Evolutionary conservation across 1,284 basidiomycete genomes (phyloP), one percentile per base, ranked within the genome.

Genomic region (Phellinidium pouzarii): DNA sequence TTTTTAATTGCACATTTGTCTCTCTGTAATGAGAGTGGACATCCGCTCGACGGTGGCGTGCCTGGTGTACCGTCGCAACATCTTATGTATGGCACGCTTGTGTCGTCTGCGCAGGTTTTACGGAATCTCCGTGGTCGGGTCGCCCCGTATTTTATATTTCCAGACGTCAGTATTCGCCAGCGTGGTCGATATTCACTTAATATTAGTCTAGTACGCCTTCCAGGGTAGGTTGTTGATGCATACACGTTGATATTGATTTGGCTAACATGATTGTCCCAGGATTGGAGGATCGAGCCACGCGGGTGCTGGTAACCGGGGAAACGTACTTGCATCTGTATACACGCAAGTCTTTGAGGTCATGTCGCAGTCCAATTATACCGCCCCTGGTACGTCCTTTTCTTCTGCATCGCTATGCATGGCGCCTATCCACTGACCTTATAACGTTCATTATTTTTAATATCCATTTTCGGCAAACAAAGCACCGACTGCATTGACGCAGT

Each of bases 131-230:
- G 87, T 64, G 89, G 89, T 40, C 80, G 83, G 34, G 73, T 77
- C 59, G 88, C 89, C 6, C 72, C 89, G 31, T 94, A 88, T 67
- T 94, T 95, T 63, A 71, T 93, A 48, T 95, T 94, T 63, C 85
- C 92, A 6, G 93, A 95, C 66, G 87, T 91, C 59, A 90, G 88
- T 63, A 80, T 95, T 52, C 78, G 88, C 11, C 79, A 77, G 70
- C 73, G 78, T 26, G 92, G 92, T 12, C 77, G 75, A 12, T 95
- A 86, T 68, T 78, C 82, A 59, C 73, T 95, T 43, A 79, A 82
- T 47, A 78, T 94, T 50, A 82, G 78, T 14, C 73, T 94, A 43
- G 74, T 91, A 66, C 76, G 80, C 63, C 76, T 94, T 59, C 84
- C 86, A 59, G 81, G 82, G 92, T 86, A 68, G 75, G 85, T 77